A percentile compares a stretch with the other conserved stretches of the same genome.
These are phyloP conservation scores for Epichloe brachyelytri DNA, from an alignment of 2,329 filamentous ascomycete species.

Conservation along the genomic window DNA sequence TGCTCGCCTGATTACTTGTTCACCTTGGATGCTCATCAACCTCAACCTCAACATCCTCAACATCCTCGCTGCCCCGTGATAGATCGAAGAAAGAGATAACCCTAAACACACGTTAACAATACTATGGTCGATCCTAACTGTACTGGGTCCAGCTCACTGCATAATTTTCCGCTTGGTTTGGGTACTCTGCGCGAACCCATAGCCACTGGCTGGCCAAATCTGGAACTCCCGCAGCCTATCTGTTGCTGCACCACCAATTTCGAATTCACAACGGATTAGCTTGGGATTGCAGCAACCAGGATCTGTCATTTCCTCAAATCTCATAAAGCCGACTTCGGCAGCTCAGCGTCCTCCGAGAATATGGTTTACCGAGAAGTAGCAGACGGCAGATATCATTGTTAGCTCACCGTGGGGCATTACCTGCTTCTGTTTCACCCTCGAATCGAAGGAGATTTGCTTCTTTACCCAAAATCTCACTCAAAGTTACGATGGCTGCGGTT, in stretches of 20 bases:
- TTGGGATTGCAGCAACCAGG: background rate
- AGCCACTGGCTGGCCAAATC: background rate
- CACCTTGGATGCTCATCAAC: background rate
- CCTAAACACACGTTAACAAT: background rate
- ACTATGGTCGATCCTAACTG: background rate
- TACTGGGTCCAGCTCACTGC: too few species aligned
- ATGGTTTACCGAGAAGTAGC: background rate
- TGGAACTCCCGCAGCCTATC: background rate
- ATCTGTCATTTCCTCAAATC: background rate
- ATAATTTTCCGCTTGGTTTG: background rate
- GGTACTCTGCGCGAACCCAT: background rate
- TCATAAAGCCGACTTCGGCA: background rate
- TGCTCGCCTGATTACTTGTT: background rate
- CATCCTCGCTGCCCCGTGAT: background rate
- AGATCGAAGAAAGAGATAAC: background rate
- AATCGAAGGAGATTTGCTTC: background rate
- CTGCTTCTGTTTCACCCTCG: background rate
- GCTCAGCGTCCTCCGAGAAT: background rate
- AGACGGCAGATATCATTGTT: background rate
- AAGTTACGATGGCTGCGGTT: slow-evolving; percentile 23
- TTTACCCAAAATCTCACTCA: background rate
- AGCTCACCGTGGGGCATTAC: background rate
- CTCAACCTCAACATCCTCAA: background rate
- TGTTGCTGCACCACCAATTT: background rate
- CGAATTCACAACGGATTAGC: background rate